Conservation (phyloP, 257 asterid genomes). For the Leptodermis oblonga region DNA sequence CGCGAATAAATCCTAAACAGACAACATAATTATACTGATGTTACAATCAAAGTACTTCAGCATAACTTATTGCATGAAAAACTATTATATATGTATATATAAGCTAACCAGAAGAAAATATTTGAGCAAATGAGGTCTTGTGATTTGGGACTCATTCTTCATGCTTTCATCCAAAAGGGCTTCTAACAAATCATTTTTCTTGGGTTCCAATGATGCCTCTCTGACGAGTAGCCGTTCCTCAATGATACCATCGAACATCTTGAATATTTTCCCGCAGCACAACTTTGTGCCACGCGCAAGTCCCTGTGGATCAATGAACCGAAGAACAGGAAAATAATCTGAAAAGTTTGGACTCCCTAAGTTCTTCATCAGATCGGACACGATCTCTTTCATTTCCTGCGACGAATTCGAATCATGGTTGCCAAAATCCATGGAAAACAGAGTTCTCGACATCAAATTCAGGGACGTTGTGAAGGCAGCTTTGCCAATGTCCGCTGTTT, state of each 20-base stretch:
- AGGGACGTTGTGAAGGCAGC: constrained; percentile 21
- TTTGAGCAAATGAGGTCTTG: background rate
- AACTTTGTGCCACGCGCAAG: too few relatives aligned
- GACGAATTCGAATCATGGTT: background rate
- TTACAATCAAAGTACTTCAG: background rate
- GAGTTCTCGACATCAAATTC: constrained; percentile 17
- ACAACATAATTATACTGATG: too few relatives aligned
- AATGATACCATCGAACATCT: constrained; percentile 20
- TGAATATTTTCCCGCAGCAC: background rate
- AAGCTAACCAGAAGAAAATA: background rate
- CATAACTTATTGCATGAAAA: background rate
- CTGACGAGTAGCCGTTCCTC: constrained; percentile 8
- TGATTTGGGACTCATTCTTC: constrained; percentile 7
- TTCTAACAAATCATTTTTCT: constrained; percentile 27
- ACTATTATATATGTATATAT: too few relatives aligned
- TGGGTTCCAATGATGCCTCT: background rate
- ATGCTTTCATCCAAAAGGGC: constrained; percentile 23
- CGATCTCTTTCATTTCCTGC: constrained; percentile 21
- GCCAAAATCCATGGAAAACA: constrained; percentile 22
- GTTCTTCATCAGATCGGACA: background rate
- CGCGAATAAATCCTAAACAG: too few relatives aligned
- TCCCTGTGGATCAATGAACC: too few relatives aligned
- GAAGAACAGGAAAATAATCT: constrained; percentile 23
- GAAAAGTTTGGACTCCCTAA: background rate
- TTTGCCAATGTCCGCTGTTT: constrained; percentile 15